A percentile compares a stretch with the other conserved stretches of the same genome.
phyloP scores from a whole-genome alignment of 495 filamentous ascomycete genomes.

The Neohortaea acidophila region DNA sequence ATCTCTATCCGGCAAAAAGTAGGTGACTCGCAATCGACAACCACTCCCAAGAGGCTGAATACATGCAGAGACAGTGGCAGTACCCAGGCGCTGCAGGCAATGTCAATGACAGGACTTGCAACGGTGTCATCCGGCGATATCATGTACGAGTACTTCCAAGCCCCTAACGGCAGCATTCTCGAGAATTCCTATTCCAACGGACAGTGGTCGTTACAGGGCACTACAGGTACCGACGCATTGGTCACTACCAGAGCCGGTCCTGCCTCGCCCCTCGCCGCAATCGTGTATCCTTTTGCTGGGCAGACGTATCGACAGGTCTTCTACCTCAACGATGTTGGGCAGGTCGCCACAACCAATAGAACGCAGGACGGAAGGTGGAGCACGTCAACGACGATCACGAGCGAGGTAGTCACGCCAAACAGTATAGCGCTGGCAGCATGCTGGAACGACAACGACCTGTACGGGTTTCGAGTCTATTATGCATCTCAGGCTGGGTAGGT shows the following conservation, averaged over 20 bases:
- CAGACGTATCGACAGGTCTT: constrained; percentile 4
- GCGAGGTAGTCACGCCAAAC: background rate
- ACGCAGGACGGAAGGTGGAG: background rate
- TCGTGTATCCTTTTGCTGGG: constrained; percentile 1
- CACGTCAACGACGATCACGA: background rate
- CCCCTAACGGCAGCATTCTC: constrained; percentile 2
- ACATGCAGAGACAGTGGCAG: no score
- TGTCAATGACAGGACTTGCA: constrained; percentile 6
- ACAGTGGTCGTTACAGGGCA: constrained; percentile 1
- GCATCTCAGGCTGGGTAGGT: background rate
- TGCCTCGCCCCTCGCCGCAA: constrained; percentile 5
- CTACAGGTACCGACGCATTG: background rate
- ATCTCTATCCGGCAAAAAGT: background rate
- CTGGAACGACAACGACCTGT: constrained; percentile 5
- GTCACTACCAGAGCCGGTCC: constrained; percentile 3
- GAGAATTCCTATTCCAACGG: constrained; percentile 5
- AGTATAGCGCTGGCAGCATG: constrained; percentile 8
- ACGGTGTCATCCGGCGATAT: background rate
- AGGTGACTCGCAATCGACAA: no score
- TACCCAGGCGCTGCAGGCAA: constrained; percentile 4
- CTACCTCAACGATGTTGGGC: constrained; percentile 1
- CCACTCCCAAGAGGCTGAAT: no score
- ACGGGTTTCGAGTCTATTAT: constrained; percentile 9
- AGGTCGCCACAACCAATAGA: background rate
- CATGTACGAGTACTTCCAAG: constrained; percentile 11